Evolutionary conservation across 345 rosid species (phyloP).

Genomic region (Citrus mangshanensis): DNA sequence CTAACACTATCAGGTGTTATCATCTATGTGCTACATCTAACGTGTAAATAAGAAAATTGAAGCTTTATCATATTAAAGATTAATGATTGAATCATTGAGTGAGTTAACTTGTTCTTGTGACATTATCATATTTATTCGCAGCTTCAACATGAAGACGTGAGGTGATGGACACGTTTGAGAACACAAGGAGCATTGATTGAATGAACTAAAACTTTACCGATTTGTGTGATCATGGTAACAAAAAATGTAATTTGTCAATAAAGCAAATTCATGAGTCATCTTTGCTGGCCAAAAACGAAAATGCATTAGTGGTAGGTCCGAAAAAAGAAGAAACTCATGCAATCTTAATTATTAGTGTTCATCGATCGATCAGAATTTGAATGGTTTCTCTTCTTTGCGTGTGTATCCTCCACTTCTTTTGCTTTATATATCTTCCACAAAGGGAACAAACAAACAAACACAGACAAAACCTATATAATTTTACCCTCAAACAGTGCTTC

Average conservation of each 20-base stretch:
- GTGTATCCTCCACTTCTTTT: neutral
- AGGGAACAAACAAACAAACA: neutral
- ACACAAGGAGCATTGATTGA: neutral
- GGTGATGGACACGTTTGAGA: neutral
- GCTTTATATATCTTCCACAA: neutral
- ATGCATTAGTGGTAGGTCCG: constrained; percentile 2
- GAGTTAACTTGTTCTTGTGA: too few species aligned
- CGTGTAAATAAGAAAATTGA: too few species aligned
- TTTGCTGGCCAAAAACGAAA: neutral
- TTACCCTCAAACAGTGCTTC: neutral
- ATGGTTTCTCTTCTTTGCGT: neutral
- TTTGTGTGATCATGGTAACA: neutral
- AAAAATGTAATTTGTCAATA: neutral
- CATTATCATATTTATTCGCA: too few species aligned
- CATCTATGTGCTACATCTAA: too few species aligned
- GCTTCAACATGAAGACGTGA: too few species aligned
- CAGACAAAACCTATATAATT: too few species aligned
- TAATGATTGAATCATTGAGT: too few species aligned
- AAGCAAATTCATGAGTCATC: neutral
- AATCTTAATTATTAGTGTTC: too few species aligned
- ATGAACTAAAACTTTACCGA: neutral
- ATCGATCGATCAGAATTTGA: too few species aligned
- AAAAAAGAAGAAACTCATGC: neutral
- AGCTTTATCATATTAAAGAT: too few species aligned
- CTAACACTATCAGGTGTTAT: too few species aligned